Evolutionary conservation across 192 early-diverging fungal genomes (phyloP), one percentile per base, ranked within the genome.

Genomic region (Umbelopsis isabellina): DNA sequence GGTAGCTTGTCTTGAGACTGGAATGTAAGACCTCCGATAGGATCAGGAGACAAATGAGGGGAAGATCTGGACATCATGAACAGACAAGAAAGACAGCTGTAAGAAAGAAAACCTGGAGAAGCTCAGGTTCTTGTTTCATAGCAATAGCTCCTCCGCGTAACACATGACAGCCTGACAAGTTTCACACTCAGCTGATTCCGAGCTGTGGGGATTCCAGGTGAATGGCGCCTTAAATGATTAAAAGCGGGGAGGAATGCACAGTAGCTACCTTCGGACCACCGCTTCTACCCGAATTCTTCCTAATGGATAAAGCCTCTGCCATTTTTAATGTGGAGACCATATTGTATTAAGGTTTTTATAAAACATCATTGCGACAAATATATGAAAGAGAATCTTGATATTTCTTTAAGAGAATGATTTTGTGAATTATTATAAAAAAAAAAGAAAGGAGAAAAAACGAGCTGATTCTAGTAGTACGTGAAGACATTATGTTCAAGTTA

Each of bases 1-100:
- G 87, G 88, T 12, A 89, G 71, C 55, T 70, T 67, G 30, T 72
- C 77, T 77, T 94, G 90, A 74, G 85, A 84, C 46, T 81, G 73
- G 73, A 88, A 92, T 6, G 90, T 92, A 9, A 69, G 4, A n/a
- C 68, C 68, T 12, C 68, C 68, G 13, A 13, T 50, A 13, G 51
- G 48, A 50, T 69, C 68, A 35, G 46, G 47, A 23, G 68, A 69
- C 49, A 69, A 61, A 35, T 61, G 55, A 35, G 55, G 55, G 10
- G 55, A 61, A 27, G 55, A 27, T 15, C 25, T 61, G 18, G 55
- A 61, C 12, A 61, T 61, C 30, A 61, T 61, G 18, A 13, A 16
- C 23, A 27, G 25, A 61, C 10, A 53, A 25, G 23, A 61, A 61
- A 61, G 12, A 30, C 12, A 25, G 13, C 16, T 25, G n/a, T 30